Evolutionary conservation across 768 basidiomycete genomes (phyloP).

Genomic region (Lactarius pseudohatsudake): DNA sequence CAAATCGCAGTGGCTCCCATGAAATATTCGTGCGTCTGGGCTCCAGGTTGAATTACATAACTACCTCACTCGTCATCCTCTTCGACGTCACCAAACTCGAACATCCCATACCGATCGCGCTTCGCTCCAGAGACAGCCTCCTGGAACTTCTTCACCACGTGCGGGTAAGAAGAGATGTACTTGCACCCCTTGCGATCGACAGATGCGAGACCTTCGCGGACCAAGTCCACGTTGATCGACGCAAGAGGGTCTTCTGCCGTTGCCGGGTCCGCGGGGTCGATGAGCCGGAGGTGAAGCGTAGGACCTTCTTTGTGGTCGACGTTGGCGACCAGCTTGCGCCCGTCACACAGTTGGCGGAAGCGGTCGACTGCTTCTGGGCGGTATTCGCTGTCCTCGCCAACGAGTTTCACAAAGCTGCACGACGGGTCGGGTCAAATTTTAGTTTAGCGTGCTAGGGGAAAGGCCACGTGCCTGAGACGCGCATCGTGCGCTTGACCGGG

Average conservation of each 20-base stretch:
- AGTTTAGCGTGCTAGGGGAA: slow-evolving; percentile 3
- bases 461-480: slow-evolving; percentile 65
- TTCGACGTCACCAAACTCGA: slow-evolving; percentile 89
- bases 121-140: slow-evolving; percentile 64
- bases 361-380: slow-evolving; percentile 79
- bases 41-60: not conserved
- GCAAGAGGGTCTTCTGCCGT: slow-evolving; percentile 66
- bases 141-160: slow-evolving; percentile 63
- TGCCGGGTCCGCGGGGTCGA: slow-evolving; percentile 78
- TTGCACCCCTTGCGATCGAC: slow-evolving; percentile 76
- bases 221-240: slow-evolving; percentile 86
- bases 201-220: slow-evolving; percentile 82
- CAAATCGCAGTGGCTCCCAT: not conserved
- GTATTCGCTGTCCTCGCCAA: slow-evolving; percentile 82
- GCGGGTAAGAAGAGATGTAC: slow-evolving; percentile 70
- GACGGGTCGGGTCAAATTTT: not conserved
- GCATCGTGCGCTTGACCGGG: slow-evolving; percentile 95
- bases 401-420: slow-evolving; percentile 81
- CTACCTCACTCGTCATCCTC: slow-evolving; percentile 56
- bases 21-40: not conserved
- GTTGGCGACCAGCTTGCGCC: slow-evolving; percentile 96
- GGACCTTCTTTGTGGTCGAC: slow-evolving; percentile 82
- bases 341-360: slow-evolving; percentile 83
- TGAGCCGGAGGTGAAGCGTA: slow-evolving; percentile 84
- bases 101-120: slow-evolving; percentile 75